phyloP scores from a whole-genome alignment of 148 eudicot genomes.

The Arctostaphylos glauca region DNA sequence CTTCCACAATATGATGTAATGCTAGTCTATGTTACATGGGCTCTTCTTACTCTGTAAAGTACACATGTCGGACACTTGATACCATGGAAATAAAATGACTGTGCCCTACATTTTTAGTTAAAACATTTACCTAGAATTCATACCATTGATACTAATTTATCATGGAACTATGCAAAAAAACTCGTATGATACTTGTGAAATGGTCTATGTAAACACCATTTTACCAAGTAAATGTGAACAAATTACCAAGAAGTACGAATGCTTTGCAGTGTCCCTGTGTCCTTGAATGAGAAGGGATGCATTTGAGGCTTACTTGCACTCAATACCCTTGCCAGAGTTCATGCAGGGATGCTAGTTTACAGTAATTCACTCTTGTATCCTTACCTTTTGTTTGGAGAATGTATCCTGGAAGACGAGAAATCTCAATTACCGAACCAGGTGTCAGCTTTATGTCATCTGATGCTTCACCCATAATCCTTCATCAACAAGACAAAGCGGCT shows the following conservation, averaged over 20 bases:
- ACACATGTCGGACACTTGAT: neutral
- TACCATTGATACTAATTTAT: neutral
- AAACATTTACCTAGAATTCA: neutral
- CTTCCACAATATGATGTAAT: neutral
- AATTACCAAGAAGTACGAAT: neutral
- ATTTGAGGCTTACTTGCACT: neutral
- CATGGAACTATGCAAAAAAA: neutral
- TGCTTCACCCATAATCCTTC: constrained; percentile 52
- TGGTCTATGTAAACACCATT: neutral
- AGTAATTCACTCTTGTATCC: neutral
- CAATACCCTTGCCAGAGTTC: neutral
- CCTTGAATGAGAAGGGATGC: neutral
- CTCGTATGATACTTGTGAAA: neutral
- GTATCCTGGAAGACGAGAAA: constrained; percentile 47
- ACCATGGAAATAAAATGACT: neutral
- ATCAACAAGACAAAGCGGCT: constrained; percentile 4
- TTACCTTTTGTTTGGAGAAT: constrained; percentile 48
- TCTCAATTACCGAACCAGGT: constrained; percentile 46
- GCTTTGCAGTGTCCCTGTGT: neutral
- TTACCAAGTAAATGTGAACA: neutral
- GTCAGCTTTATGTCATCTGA: constrained; percentile 48
- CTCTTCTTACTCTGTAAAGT: neutral
- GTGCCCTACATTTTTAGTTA: neutral
- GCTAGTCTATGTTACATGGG: neutral
- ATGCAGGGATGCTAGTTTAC: neutral